Conservation (phyloP, 805 yeast species). For the Wickerhamomyces hampshirensis region DNA sequence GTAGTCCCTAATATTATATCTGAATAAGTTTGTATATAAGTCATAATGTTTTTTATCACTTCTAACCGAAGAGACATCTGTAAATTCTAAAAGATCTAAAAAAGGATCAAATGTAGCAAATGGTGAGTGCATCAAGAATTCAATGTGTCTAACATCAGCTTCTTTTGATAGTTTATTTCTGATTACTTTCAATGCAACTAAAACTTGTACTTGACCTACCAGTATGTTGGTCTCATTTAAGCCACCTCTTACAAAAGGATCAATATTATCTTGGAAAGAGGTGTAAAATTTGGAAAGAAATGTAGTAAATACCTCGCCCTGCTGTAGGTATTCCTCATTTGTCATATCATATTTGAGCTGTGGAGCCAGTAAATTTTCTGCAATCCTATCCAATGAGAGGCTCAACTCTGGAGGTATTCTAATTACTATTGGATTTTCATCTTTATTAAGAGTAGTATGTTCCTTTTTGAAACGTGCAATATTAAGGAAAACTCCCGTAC, state of each 20-base stretch:
- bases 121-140: conserved; percentile 17
- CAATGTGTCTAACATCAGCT: conserved; percentile 3
- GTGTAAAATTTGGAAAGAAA: conserved; percentile 18
- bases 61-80: conserved; percentile 26
- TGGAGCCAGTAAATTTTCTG: conserved; percentile 12
- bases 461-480: conserved; percentile 1
- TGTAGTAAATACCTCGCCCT: conserved; percentile 12
- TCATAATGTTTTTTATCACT: conserved; percentile 26
- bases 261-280: conserved; percentile 15
- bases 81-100: conserved; percentile 29
- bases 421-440: conserved; percentile 28
- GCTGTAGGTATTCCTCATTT: conserved; percentile 10
- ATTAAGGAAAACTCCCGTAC: conserved; percentile 33
- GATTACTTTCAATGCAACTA: conserved; percentile 14
- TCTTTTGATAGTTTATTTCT: conserved; percentile 8
- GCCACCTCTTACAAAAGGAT: conserved; percentile 21
- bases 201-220: conserved; percentile 23
- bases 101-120: conserved; percentile 26
- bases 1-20: conserved; percentile 17
- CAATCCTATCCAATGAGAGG: conserved; percentile 29
- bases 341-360: conserved; percentile 16
- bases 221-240: conserved; percentile 24
- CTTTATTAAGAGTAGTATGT: conserved; percentile 2
- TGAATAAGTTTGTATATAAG: conserved; percentile 21
- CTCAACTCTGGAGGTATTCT: conserved; percentile 32